These are phyloP conservation scores for Kodamaea neixiangensis DNA, from an alignment of 805 yeast genomes.

Conservation along the genomic window DNA sequence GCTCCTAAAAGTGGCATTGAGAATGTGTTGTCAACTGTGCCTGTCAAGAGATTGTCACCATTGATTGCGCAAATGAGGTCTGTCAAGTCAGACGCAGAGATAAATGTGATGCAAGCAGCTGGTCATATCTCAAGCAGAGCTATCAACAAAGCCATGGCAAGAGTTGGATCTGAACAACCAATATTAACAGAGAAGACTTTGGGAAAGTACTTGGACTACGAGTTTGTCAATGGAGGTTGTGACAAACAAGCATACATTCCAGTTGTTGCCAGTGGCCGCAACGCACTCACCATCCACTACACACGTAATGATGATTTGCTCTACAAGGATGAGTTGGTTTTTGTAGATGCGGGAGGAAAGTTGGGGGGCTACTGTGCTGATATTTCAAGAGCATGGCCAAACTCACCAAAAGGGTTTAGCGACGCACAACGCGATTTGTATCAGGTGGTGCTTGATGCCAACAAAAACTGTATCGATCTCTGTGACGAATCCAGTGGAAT, in stretches of 20 bases:
- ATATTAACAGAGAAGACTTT: constrained; percentile 76
- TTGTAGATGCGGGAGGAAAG: constrained; percentile 94
- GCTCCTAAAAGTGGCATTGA: constrained; percentile 6
- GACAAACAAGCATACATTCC: constrained; percentile 90
- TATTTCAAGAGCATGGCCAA: constrained; percentile 97
- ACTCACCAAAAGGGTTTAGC: constrained; percentile 65
- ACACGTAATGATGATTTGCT: constrained; percentile 87
- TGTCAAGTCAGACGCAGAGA: constrained; percentile 74
- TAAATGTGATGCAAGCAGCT: constrained; percentile 77
- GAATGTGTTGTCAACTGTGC: constrained; percentile 23
- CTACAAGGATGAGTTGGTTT: constrained; percentile 74
- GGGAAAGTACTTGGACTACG: constrained; percentile 77
- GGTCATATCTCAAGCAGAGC: constrained; percentile 82
- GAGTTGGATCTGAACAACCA: constrained; percentile 42
- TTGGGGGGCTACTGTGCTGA: constrained; percentile 95
- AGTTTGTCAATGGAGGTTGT: constrained; percentile 85
- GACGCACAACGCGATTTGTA: constrained; percentile 83
- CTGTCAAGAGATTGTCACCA: constrained; percentile 44
- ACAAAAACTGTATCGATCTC: constrained; percentile 70
- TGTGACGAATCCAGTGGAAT: constrained; percentile 56
- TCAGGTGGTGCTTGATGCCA: constrained; percentile 83
- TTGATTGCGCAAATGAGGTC: constrained; percentile 55
- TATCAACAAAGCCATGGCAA: constrained; percentile 77
- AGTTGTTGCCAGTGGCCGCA: constrained; percentile 92
- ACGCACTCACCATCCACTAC: constrained; percentile 90